Percentiles rank a stretch among this genome's conserved stretches.
Evolutionary conservation across 208 protist genomes (phyloP).

Genomic region (Trypanosoma lewisi): DNA sequence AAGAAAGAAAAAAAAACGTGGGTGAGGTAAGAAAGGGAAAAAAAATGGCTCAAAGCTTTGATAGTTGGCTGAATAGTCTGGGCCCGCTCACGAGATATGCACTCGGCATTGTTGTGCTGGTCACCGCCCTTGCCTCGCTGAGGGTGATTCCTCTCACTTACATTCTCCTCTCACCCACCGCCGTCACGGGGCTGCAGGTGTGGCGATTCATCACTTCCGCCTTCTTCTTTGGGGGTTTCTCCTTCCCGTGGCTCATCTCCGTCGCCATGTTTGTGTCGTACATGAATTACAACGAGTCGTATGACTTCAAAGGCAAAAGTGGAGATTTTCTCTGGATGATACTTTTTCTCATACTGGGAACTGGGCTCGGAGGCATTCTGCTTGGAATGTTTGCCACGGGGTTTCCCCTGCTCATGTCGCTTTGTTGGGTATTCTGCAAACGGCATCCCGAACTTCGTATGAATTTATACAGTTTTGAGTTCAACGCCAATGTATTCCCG

Average conservation of each 20-base stretch:
- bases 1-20: constrained; percentile 20
- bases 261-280: constrained; percentile 81
- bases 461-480: constrained; percentile 77
- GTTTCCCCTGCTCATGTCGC: constrained; percentile 61
- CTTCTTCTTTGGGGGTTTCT: constrained; percentile 81
- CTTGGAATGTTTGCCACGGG: constrained; percentile 51
- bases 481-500: constrained; percentile 72
- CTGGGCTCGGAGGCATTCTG: constrained; percentile 33
- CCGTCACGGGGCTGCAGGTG: constrained; percentile 42
- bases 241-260: constrained; percentile 76
- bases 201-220: constrained; percentile 72
- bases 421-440: constrained; percentile 91
- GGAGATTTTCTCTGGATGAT: constrained; percentile 83
- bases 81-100: constrained; percentile 52
- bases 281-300: constrained; percentile 70
- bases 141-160: constrained; percentile 29
- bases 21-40: constrained; percentile 8
- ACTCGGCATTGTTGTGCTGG: constrained; percentile 37
- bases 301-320: constrained; percentile 67
- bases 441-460: constrained; percentile 61
- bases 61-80: constrained; percentile 65
- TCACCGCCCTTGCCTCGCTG: constrained; percentile 47
- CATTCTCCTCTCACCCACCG: constrained; percentile 37
- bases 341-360: constrained; percentile 37
- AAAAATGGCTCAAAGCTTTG: constrained; percentile 63